These are phyloP conservation scores for Malus hybrid DNA, from an alignment of 331 rosid genomes.

Conservation along the genomic window DNA sequence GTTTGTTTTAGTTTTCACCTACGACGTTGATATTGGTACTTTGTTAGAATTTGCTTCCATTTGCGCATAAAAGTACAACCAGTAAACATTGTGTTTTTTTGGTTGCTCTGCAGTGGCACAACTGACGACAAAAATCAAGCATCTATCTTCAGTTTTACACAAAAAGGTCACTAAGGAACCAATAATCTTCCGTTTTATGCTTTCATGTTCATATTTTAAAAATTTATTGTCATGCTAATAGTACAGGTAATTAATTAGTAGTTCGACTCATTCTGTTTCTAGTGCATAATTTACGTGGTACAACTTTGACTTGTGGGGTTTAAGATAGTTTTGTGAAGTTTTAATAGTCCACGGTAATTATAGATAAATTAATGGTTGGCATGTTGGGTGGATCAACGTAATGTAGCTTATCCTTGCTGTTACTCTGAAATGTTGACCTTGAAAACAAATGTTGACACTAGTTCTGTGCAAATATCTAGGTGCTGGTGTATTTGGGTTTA, in stretches of 20 bases:
- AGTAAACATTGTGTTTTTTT: neutral
- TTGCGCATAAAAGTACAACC: too few relatives aligned
- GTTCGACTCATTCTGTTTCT: neutral
- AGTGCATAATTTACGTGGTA: neutral
- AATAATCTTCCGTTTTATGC: neutral
- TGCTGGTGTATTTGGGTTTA: neutral
- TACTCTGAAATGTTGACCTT: neutral
- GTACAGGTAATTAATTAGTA: neutral
- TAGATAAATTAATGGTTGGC: neutral
- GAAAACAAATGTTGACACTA: too few relatives aligned
- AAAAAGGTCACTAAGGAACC: slow-evolving; percentile 55
- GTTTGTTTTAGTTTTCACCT: too few relatives aligned
- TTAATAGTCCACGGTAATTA: neutral
- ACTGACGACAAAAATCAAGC: slow-evolving; percentile 83
- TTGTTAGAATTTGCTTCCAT: too few relatives aligned
- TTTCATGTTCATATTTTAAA: neutral
- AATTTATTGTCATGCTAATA: neutral
- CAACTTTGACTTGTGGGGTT: neutral
- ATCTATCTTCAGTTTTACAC: slow-evolving; percentile 67
- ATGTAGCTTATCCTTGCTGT: neutral
- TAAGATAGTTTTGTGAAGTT: neutral
- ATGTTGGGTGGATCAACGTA: neutral
- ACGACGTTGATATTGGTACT: too few relatives aligned
- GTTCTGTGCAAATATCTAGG: neutral
- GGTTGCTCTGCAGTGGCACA: slow-evolving; percentile 62